Conservation (phyloP, 2,329 filamentous ascomycete genomes). For the Samsoniella hepiali region DNA sequence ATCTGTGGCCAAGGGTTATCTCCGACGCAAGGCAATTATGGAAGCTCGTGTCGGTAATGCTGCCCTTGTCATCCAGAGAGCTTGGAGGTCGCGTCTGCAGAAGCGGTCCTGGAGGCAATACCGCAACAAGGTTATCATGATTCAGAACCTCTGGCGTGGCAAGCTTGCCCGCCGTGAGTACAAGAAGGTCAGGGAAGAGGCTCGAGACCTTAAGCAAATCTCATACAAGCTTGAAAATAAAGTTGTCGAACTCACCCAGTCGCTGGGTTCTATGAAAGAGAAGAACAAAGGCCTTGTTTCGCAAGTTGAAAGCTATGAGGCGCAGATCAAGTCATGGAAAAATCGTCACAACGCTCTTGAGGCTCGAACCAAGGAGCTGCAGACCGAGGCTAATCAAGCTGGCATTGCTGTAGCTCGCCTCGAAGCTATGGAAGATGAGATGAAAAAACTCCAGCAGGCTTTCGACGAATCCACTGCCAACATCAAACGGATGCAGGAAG, state of each 20-base stretch:
- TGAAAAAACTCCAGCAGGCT: constrained; percentile 82
- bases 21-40: constrained; percentile 87
- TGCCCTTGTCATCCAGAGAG: constrained; percentile 83
- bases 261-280: constrained; percentile 83
- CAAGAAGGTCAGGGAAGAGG: constrained; percentile 90
- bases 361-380: constrained; percentile 85
- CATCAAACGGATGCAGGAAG: constrained; percentile 91
- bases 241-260: constrained; percentile 96
- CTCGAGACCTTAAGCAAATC: constrained; percentile 97
- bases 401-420: constrained; percentile 91
- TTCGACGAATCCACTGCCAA: constrained; percentile 89
- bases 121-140: constrained; percentile 80
- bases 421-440: constrained; percentile 89
- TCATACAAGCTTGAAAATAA: constrained; percentile 99
- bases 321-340: constrained; percentile 94
- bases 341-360: constrained; percentile 87
- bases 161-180: constrained; percentile 76
- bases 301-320: constrained; percentile 94
- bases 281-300: constrained; percentile 87
- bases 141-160: constrained; percentile 92
- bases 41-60: constrained; percentile 92
- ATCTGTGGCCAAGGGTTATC: constrained; percentile 85
- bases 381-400: constrained; percentile 94
- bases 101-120: constrained; percentile 82
- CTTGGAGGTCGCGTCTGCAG: constrained; percentile 78